A percentile compares a stretch with the other conserved stretches of the same genome.
phyloP scores from a whole-genome alignment of 2,329 filamentous ascomycete genomes.

The Fusarium ramigenum region DNA sequence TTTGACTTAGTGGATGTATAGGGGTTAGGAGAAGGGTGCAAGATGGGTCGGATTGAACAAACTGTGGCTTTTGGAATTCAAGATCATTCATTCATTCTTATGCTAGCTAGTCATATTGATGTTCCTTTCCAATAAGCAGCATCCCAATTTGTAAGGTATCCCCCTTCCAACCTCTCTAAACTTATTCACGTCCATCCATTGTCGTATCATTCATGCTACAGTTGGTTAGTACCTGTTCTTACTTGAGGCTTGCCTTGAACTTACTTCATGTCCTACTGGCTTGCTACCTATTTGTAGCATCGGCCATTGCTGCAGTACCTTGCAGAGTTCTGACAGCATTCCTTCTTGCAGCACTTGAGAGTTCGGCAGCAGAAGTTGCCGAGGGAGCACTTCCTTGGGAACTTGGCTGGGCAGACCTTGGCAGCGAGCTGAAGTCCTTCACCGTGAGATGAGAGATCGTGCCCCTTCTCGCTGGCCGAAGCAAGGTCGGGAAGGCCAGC shows the following conservation, averaged over 20 bases:
- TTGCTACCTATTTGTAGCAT: constrained; percentile 3
- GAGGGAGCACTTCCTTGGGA: constrained; percentile 17
- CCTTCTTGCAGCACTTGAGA: constrained; percentile 22
- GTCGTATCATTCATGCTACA: neutral
- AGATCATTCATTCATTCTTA: neutral
- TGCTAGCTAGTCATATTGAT: neutral
- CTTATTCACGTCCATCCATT: neutral
- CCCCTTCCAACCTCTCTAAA: rapidly evolving
- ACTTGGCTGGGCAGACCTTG: constrained; percentile 19
- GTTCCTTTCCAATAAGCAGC: neutral
- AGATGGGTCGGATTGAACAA: rapidly evolving
- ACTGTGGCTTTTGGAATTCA: neutral
- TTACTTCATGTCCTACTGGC: neutral
- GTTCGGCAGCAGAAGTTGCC: constrained; percentile 23
- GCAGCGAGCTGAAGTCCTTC: constrained; percentile 1
- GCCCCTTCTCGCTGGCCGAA: neutral
- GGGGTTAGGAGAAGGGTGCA: rapidly evolving
- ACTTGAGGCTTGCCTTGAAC: rapidly evolving
- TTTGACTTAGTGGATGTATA: neutral
- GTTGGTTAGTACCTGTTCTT: rapidly evolving
- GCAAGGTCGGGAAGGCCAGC: constrained; percentile 18
- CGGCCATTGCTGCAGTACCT: constrained; percentile 21
- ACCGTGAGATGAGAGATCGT: neutral
- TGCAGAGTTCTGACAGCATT: constrained; percentile 22
- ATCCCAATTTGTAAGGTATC: rapidly evolving